Conservation (phyloP, 1,284 basidiomycete genomes). For the Ganoderma lingzhi region DNA sequence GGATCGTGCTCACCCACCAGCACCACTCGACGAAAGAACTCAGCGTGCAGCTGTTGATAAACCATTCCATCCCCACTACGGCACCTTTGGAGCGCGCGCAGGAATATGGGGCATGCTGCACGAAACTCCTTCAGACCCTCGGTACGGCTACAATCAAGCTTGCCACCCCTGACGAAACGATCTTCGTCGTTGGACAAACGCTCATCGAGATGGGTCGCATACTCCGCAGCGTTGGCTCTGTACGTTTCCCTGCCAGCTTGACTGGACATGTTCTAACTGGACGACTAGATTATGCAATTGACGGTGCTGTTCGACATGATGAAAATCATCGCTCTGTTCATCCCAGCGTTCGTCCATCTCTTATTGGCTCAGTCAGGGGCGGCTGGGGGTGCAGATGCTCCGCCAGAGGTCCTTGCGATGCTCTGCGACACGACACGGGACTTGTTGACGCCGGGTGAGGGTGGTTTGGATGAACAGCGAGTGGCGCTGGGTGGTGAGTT, state of each 20-base stretch:
- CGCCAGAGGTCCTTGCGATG: slow-evolving; percentile 47
- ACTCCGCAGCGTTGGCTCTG: slow-evolving; percentile 49
- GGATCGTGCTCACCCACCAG: slow-evolving; percentile 65
- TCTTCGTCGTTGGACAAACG: slow-evolving; percentile 21
- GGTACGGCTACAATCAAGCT: slow-evolving; percentile 40
- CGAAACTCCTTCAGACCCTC: slow-evolving; percentile 57
- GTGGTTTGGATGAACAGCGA: slow-evolving; percentile 34
- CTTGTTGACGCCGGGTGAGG: slow-evolving; percentile 45
- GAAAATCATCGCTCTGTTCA: slow-evolving; percentile 51
- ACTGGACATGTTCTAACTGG: slow-evolving; percentile 10
- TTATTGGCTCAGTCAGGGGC: slow-evolving; percentile 46
- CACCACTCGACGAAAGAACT: slow-evolving; percentile 41
- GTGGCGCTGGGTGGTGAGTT: slow-evolving; percentile 49
- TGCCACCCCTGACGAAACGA: slow-evolving; percentile 26
- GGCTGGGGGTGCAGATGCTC: slow-evolving; percentile 35
- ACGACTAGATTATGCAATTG: slow-evolving; percentile 51
- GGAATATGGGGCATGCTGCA: slow-evolving; percentile 51
- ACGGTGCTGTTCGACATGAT: slow-evolving; percentile 63
- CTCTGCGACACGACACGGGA: slow-evolving; percentile 52
- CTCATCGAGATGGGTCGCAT: slow-evolving; percentile 33
- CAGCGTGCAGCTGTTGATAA: slow-evolving; percentile 67
- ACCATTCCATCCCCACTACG: slow-evolving; percentile 41
- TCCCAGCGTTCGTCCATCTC: slow-evolving; percentile 56
- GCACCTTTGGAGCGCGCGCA: slow-evolving; percentile 40
- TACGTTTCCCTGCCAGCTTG: slow-evolving; percentile 42